Evolutionary conservation across 352 stramenopile genomes (phyloP).

Genomic region (Pythium aristosporum): DNA sequence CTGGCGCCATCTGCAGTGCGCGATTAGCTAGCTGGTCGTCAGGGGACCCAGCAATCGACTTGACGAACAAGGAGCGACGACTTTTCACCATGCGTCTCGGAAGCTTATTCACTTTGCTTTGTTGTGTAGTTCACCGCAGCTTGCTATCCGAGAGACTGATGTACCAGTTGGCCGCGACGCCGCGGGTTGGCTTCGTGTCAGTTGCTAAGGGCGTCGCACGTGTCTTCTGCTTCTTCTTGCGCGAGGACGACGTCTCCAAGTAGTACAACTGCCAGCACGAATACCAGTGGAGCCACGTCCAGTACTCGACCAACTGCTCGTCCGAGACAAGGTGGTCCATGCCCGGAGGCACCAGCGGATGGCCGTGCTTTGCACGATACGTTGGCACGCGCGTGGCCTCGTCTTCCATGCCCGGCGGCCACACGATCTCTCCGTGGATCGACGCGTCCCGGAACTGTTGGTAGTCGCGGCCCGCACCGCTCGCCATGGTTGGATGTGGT

Average conservation of each 20-base stretch:
- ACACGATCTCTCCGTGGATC: conserved; percentile 24
- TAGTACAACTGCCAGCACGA: conserved; percentile 70
- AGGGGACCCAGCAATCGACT: conserved; percentile 45
- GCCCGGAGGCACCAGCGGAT: conserved; percentile 44
- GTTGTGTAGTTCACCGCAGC: neutral
- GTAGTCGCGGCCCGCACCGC: neutral
- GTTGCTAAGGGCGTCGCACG: neutral
- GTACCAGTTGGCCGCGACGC: conserved; percentile 6
- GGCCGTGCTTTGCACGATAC: conserved; percentile 23
- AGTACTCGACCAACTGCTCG: conserved; percentile 54
- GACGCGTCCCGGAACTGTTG: conserved; percentile 3
- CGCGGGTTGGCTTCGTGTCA: neutral
- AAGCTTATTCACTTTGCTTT: too few species aligned
- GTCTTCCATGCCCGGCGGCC: conserved; percentile 55
- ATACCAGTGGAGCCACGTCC: conserved; percentile 70
- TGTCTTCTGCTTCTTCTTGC: conserved; percentile 8
- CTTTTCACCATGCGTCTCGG: conserved; percentile 69
- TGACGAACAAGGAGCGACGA: conserved; percentile 20
- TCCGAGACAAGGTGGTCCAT: conserved; percentile 56
- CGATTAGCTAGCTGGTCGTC: too few species aligned
- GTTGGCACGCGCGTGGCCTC: conserved; percentile 27
- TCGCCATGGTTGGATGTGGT: conserved; percentile 8
- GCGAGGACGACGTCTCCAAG: conserved; percentile 31
- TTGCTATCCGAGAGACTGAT: conserved; percentile 6
- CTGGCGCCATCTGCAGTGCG: too few species aligned